Conservation (phyloP, 768 basidiomycete species). For the Hygrocybe coccinea region DNA sequence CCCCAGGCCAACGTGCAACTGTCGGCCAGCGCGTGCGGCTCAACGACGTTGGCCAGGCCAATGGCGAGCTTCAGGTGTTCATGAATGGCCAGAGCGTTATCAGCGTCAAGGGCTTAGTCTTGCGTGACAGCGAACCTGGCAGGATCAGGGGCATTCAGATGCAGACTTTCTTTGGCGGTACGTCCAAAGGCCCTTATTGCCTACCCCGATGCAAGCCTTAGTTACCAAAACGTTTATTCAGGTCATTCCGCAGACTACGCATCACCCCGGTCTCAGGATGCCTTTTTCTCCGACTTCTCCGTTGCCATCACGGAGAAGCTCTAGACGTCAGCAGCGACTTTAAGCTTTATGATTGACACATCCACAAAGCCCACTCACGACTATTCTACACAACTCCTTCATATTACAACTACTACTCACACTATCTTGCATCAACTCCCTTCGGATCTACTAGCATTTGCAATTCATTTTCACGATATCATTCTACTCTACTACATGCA, state of each 20-base stretch:
- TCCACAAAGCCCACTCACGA: too few species aligned
- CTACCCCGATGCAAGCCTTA: slow-evolving; percentile 6
- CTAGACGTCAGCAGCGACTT: slow-evolving; percentile 22
- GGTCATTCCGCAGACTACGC: slow-evolving; percentile 49
- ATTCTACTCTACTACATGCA: too few species aligned
- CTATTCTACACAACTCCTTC: too few species aligned
- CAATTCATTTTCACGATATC: too few species aligned
- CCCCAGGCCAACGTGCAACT: slow-evolving; percentile 61
- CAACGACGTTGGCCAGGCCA: slow-evolving; percentile 63
- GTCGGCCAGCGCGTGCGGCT: slow-evolving; percentile 66
- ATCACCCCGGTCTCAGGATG: slow-evolving; percentile 55
- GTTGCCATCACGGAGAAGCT: slow-evolving; percentile 51
- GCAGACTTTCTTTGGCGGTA: slow-evolving; percentile 76
- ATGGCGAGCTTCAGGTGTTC: slow-evolving; percentile 70
- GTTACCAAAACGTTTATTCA: slow-evolving; percentile 16
- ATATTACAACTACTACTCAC: too few species aligned
- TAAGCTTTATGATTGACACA: too few species aligned
- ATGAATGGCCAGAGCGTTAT: slow-evolving; percentile 62
- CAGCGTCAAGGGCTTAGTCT: slow-evolving; percentile 49
- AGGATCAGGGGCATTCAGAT: slow-evolving; percentile 63
- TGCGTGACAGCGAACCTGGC: slow-evolving; percentile 45
- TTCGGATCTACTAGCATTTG: too few species aligned
- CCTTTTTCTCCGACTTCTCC: slow-evolving; percentile 68
- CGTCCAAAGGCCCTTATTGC: slow-evolving; percentile 7
- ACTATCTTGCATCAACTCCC: too few species aligned